Base-by-base conservation (phyloP, 306 rosid genomes). In the Carpinus fangiana region DNA sequence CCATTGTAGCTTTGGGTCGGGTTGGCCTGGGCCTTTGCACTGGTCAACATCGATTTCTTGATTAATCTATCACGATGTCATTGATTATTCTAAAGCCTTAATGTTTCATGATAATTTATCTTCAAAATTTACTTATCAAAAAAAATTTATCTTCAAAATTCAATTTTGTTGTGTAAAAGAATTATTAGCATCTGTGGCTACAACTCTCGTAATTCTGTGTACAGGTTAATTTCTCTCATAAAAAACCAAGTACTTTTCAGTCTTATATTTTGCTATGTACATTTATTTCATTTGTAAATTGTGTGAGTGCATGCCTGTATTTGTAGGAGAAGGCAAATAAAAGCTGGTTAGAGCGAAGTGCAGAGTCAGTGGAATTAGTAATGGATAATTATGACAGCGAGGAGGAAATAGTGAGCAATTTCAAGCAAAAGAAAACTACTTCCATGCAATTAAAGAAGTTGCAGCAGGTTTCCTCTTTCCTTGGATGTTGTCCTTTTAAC, bases 261-360 rank as follows among this genome's bases (percentile, higher is more conserved):
- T 50, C 50, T 18, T 38, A n/a, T 31, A 12, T 65, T 61, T 48
- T 8, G 20, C 13, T 23, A 55, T 77, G 71, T 70, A 59, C 41
- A 45, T 18, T 77, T 70, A 16, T 54, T 43, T 50, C 72, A 50
- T 55, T 36, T 53, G 41, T 55, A 46, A 79, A 79, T 53, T 69
- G 56, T 53, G 28, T 55, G 61, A 34, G 28, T 70, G 52, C 36
- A 5, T 18, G 12, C 70, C 16, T 53, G 55, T 50, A 57, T 81
- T 48, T 83, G 21, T 73, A 95, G 99, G 99, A 81, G 73, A 93
- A 85, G 78, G 92, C 90, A 12, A 83, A 82, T 65, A 95, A 93
- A 79, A 91, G 53, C 83, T 95, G 99, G 99, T 79, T 90, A 73
- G 97, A 93, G 79, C 84, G 90, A 81, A 93, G 89, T 91, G 97